Conservation (phyloP, 2,329 filamentous ascomycete species). For the Aspergillus proliferans region DNA sequence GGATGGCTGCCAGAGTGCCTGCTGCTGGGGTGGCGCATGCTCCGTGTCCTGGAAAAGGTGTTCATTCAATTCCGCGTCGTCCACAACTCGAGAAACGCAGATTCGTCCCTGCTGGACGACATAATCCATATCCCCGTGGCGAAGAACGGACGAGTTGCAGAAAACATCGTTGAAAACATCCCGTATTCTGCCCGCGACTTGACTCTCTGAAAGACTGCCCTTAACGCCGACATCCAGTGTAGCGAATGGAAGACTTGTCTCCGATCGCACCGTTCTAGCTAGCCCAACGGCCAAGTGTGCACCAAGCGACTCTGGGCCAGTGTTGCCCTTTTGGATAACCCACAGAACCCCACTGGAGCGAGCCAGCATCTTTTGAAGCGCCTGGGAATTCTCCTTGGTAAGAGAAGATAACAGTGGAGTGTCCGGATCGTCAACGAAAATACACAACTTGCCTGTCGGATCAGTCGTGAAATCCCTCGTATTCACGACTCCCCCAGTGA, state of each 20-base stretch:
- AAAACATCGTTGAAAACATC: neutral
- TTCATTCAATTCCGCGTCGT: slow-evolving; percentile 14
- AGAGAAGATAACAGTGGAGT: slow-evolving; percentile 10
- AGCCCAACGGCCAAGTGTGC: slow-evolving; percentile 23
- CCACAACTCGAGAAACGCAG: slow-evolving; percentile 14
- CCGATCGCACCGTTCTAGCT: slow-evolving; percentile 18
- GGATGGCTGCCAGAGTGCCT: slow-evolving; percentile 15
- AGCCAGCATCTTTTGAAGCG: slow-evolving; percentile 14
- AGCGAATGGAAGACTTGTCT: neutral
- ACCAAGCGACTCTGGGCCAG: slow-evolving; percentile 12
- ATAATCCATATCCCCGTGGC: slow-evolving; percentile 16
- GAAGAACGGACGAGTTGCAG: neutral
- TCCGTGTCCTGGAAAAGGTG: slow-evolving; percentile 19
- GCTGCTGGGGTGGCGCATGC: slow-evolving; percentile 10
- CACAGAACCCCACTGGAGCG: slow-evolving; percentile 16
- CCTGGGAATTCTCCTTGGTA: slow-evolving; percentile 7
- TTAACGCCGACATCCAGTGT: neutral
- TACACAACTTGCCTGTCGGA: neutral
- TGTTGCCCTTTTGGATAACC: slow-evolving; percentile 13
- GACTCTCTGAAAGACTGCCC: neutral
- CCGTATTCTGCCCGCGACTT: neutral
- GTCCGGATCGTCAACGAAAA: slow-evolving; percentile 15
- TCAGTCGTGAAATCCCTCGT: neutral
- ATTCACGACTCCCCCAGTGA: neutral
- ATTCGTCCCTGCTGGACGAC: slow-evolving; percentile 11